Conservation (phyloP, 371 early-diverging fungal species). For the Choanephora cucurbitarum region DNA sequence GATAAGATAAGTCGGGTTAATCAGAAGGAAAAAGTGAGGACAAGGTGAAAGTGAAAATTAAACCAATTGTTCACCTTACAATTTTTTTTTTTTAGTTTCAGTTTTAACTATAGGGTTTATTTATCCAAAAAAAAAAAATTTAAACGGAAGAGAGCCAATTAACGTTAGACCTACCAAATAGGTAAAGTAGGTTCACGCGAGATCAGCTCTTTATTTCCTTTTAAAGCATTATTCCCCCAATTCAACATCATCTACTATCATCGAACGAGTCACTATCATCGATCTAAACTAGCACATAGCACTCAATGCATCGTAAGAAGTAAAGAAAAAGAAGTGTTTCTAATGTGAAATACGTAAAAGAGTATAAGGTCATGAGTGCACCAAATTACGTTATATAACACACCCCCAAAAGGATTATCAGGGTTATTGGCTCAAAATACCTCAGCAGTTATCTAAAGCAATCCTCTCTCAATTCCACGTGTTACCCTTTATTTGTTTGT, state of each 20-base stretch:
- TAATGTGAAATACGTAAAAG: too few relatives aligned
- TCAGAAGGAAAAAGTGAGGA: not conserved
- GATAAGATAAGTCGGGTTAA: constrained; percentile 19
- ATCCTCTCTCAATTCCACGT: too few relatives aligned
- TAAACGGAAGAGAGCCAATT: not conserved
- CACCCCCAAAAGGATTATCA: too few relatives aligned
- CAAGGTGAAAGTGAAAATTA: not conserved
- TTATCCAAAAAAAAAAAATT: not conserved
- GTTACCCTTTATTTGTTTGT: too few relatives aligned
- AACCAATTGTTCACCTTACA: not conserved
- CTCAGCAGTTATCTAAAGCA: too few relatives aligned
- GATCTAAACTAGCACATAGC: too few relatives aligned
- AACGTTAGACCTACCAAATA: not conserved
- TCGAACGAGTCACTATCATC: too few relatives aligned
- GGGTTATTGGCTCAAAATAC: too few relatives aligned
- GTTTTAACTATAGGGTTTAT: not conserved
- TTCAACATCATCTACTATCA: not conserved
- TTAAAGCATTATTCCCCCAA: not conserved
- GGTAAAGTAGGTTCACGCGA: not conserved
- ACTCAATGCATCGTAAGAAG: too few relatives aligned
- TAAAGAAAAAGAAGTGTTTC: too few relatives aligned
- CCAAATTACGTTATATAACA: too few relatives aligned
- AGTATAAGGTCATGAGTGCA: too few relatives aligned
- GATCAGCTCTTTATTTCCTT: not conserved
- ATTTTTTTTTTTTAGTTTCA: not conserved